Evolutionary conservation across 2,329 filamentous ascomycete species (phyloP).

Genomic region (Aspergillus ustus): DNA sequence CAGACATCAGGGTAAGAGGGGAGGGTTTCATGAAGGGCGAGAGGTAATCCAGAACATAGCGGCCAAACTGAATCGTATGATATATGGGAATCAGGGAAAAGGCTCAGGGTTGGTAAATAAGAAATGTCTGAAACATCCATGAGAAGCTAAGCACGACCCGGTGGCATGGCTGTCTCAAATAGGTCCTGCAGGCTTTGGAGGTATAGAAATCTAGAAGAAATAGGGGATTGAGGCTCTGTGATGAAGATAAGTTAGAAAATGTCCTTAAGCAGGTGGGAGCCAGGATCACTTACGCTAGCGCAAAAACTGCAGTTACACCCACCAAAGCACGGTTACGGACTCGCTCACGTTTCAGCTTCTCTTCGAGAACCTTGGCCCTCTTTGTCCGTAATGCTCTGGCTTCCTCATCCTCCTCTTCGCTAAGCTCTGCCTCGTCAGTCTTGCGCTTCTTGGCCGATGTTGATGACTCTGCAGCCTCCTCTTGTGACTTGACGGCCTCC

Average conservation of each 20-base stretch:
- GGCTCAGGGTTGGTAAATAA: neutral
- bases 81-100: slow-evolving; percentile 4
- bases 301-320: slow-evolving; percentile 83
- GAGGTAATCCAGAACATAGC: slow-evolving; percentile 13
- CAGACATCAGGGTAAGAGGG: slow-evolving; percentile 13
- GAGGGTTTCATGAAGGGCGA: slow-evolving; percentile 11
- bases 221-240: slow-evolving; percentile 53
- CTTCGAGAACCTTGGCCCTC: slow-evolving; percentile 71
- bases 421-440: slow-evolving; percentile 68
- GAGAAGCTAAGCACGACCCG: neutral
- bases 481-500: slow-evolving; percentile 61
- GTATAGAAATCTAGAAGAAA: slow-evolving; percentile 43
- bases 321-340: slow-evolving; percentile 84
- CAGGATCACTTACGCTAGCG: slow-evolving; percentile 76
- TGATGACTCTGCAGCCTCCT: slow-evolving; percentile 38
- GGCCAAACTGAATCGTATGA: neutral
- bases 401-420: slow-evolving; percentile 53
- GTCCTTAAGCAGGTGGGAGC: neutral
- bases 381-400: slow-evolving; percentile 63
- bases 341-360: slow-evolving; percentile 80
- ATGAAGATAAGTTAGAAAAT: slow-evolving; percentile 24
- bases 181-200: slow-evolving; percentile 1
- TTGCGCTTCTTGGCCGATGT: slow-evolving; percentile 68
- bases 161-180: neutral
- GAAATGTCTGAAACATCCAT: neutral